Evolutionary conservation across 2,329 filamentous ascomycete species (phyloP), one percentile per base, ranked within the genome.

Genomic region (Fragosphaeria purpurea): DNA sequence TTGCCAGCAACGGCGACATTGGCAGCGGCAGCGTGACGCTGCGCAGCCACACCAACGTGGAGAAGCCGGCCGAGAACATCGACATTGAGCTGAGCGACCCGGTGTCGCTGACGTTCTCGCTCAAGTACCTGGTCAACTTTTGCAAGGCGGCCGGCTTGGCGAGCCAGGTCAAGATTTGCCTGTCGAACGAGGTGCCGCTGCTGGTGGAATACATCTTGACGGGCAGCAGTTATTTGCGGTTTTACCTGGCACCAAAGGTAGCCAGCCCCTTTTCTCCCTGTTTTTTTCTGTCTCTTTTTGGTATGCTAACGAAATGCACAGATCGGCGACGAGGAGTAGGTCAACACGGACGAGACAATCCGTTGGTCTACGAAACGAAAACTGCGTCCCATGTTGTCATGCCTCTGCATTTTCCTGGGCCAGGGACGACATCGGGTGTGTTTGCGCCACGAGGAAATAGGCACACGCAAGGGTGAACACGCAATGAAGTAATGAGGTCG

Each of bases 111-210:
- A 97, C 91, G 46, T 98, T 98, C 75, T 97, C 93, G 37, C 85
- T 98, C 63, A 98, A 98, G 75, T 98, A 98, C 73, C 84, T 98
- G 4, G 88, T 95, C 77, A 97, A 97, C 80, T 98, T 98, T 76
- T 97, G 93, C 86, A 98, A 98, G 76, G 94, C 94, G 37, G 86
- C 88, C 56, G 83, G 82, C 48, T 76, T 98, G 55, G 91, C 90
- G 40, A 74, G 69, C 59, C 77, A 79, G 58, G 94, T 98, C 70
- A 93, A 86, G 73, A 83, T 98, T 61, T 95, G 86, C 72, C 79
- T 98, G 60, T 97, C 91, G 48, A 90, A 89, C 69, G 93, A 98
- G 71, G 91, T 98, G 47, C 93, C 93, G 33, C 82, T 98, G 58
- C 76, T 97, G 61, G 93, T 98, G 43, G 93, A 98, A 75, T 98